Evolutionary conservation across 1,139 yeast genomes (phyloP), one percentile per base, ranked within the genome.

Genomic region (Suhomyces terraborum): DNA sequence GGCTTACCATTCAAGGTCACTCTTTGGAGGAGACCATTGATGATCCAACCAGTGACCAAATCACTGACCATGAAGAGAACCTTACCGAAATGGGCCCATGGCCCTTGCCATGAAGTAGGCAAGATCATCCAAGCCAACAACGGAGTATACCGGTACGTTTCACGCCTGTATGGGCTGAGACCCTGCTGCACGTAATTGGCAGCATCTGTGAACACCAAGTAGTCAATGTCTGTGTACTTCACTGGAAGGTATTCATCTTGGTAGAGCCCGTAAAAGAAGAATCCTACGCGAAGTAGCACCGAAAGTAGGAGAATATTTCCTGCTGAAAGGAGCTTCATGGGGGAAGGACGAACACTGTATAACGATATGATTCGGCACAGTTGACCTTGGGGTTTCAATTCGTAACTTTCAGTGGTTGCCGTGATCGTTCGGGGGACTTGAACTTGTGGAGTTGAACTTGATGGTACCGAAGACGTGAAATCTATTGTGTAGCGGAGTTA

Each of bases 61-160:
- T 93, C 98, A 50, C 95, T 81, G 0, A 76, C 35, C 47, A 91
- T 79, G 59, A 93, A 93, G 17, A 93, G 45, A 8, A 81, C 53
- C 59, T 93, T 93, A 1, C 98, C 98, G 54, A 84, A 85, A 48
- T 80, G 80, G 52, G 80, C 79, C 74, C 75, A 75, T 47, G 42
- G 37, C 34, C 64, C 69, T 32, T 64, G 66, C 63, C 69, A 57
- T 10, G 73, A 63, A 14, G 82, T 84, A 0, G 97, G 97, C 1
- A 81, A 58, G 36, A 93, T 63, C 36, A 88, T 50, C 95, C 96
- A 88, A 5, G 97, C 83, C 30, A 93, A 67, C 29, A 93, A 59
- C 7, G 98, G 98, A 0, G 98, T 91, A 57, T 93, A 93, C 35
- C 98, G 67, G 56, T 93, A 93, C 0, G 98, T 93, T 45, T 85